A percentile compares a stretch with the other conserved stretches of the same genome.
Conservation (phyloP, 1,284 basidiomycete species). For the Cerioporus squamosus region DNA sequence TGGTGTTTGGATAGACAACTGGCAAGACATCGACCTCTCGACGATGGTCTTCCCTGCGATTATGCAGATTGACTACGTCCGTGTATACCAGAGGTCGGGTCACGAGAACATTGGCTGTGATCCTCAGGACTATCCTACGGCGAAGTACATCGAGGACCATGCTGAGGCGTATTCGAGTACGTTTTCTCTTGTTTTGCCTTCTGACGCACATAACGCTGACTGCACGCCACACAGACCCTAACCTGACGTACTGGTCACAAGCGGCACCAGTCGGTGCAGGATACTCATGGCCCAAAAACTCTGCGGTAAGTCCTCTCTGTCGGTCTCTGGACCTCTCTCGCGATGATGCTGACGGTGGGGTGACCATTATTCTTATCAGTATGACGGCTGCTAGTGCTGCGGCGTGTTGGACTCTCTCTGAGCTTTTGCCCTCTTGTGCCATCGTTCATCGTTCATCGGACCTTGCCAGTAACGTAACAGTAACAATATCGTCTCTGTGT, state of each 20-base stretch:
- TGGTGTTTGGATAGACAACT: constrained; percentile 39
- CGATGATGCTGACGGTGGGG: neutral
- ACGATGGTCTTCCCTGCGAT: constrained; percentile 41
- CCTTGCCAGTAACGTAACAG: constrained; percentile 23
- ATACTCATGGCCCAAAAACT: constrained; percentile 37
- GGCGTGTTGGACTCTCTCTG: constrained; percentile 9
- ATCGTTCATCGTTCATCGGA: constrained; percentile 12
- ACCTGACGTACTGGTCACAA: constrained; percentile 34
- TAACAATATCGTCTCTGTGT: constrained; percentile 22
- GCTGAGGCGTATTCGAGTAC: constrained; percentile 37
- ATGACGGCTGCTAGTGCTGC: constrained; percentile 17
- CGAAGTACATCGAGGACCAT: constrained; percentile 46
- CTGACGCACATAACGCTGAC: neutral
- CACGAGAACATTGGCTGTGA: constrained; percentile 59
- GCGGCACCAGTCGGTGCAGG: constrained; percentile 28
- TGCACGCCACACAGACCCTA: constrained; percentile 26
- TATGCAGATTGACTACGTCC: constrained; percentile 65
- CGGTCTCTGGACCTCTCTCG: too few species aligned
- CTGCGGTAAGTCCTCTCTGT: constrained; percentile 20
- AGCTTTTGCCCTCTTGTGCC: constrained; percentile 11
- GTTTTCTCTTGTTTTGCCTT: constrained; percentile 16
- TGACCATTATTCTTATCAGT: constrained; percentile 1
- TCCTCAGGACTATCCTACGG: constrained; percentile 57
- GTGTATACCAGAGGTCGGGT: constrained; percentile 55
- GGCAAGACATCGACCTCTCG: constrained; percentile 51